phyloP scores from a whole-genome alignment of 108 stramenopile genomes.

The Hondaea fermentalgiana region DNA sequence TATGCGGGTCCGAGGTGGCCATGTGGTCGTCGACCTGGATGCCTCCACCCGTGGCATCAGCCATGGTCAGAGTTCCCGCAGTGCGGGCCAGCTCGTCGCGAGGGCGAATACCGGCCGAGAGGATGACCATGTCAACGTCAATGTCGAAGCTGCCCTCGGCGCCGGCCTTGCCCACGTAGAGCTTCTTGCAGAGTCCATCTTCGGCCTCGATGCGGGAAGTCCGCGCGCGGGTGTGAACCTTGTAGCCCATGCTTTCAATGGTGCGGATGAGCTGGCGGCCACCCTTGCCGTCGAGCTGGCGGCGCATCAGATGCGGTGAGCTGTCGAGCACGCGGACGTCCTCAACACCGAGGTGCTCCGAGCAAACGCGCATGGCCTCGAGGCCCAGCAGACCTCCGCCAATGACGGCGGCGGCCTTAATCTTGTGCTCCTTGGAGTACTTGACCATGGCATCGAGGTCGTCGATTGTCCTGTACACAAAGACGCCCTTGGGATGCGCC shows the following conservation, averaged over 20 bases:
- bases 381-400: conserved; percentile 80
- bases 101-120: conserved; percentile 79
- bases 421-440: conserved; percentile 69
- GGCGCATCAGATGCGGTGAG: conserved; percentile 85
- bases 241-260: conserved; percentile 79
- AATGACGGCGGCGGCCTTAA: conserved; percentile 77
- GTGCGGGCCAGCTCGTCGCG: conserved; percentile 75
- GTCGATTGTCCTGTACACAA: conserved; percentile 88
- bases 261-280: conserved; percentile 78
- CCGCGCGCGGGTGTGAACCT: conserved; percentile 79
- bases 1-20: conserved; percentile 60
- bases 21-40: conserved; percentile 74
- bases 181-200: conserved; percentile 62
- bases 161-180: conserved; percentile 49
- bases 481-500: conserved; percentile 53
- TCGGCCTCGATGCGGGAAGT: conserved; percentile 67
- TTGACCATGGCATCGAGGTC: conserved; percentile 78
- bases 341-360: conserved; percentile 75
- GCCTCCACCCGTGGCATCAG: conserved; percentile 68
- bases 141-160: conserved; percentile 79
- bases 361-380: conserved; percentile 70
- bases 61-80: conserved; percentile 50
- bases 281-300: conserved; percentile 82
- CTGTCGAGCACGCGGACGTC: conserved; percentile 76
- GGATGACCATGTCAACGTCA: conserved; percentile 80